Conservation (phyloP, 2,329 filamentous ascomycete genomes). For the Microthyrium microscopicum region DNA sequence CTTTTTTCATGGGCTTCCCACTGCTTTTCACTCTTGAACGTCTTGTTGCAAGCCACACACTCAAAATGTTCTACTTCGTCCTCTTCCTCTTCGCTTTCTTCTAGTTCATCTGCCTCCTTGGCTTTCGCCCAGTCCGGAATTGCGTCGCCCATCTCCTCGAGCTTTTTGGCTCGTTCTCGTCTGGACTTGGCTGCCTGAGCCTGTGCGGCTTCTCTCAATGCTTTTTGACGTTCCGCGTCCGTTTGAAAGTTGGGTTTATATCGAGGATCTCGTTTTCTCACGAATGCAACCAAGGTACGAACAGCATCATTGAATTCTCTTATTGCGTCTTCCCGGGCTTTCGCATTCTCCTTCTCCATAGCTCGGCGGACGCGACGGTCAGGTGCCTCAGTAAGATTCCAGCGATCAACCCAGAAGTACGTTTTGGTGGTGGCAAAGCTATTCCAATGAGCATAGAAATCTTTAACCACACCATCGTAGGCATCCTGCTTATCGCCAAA, state of each 20-base stretch:
- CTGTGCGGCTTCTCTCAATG: constrained; percentile 58
- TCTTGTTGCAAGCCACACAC: constrained; percentile 47
- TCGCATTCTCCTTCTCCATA: constrained; percentile 93
- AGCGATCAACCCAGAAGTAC: constrained; percentile 80
- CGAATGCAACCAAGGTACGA: constrained; percentile 68
- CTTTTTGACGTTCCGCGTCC: constrained; percentile 64
- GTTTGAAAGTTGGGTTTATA: constrained; percentile 62
- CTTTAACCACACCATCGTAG: constrained; percentile 60
- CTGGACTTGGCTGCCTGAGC: constrained; percentile 73
- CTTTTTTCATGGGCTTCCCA: constrained; percentile 85
- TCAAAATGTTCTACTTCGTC: constrained; percentile 37
- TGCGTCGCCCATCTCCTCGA: constrained; percentile 44
- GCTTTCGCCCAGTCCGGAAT: constrained; percentile 62
- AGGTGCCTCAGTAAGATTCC: constrained; percentile 68
- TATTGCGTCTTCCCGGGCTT: constrained; percentile 62
- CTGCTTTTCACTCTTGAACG: constrained; percentile 81
- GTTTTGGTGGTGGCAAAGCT: constrained; percentile 70
- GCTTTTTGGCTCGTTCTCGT: constrained; percentile 62
- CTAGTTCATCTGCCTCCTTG: constrained; percentile 34
- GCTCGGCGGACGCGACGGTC: constrained; percentile 66
- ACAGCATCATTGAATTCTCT: constrained; percentile 90
- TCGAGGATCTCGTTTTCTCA: constrained; percentile 78
- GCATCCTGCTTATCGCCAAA: constrained; percentile 65
- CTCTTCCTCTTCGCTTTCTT: constrained; percentile 32
- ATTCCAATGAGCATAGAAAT: constrained; percentile 69